phyloP scores from a whole-genome alignment of 2,329 filamentous ascomycete species.

The Erysiphe neolycopersici region DNA sequence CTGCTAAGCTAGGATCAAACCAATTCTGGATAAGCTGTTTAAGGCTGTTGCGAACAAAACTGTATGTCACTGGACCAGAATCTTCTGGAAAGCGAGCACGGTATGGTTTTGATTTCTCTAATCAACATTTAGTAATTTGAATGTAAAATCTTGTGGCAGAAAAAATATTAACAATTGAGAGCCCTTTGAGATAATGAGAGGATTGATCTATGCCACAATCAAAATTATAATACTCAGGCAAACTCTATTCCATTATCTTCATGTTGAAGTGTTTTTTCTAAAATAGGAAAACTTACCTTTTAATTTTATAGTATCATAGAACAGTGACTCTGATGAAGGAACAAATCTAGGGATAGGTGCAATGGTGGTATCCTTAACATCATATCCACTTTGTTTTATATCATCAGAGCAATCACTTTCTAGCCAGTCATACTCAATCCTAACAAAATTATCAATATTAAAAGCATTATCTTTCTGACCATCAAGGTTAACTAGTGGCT shows the following conservation, averaged over 20 bases:
- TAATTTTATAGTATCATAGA: slow-evolving; percentile 10
- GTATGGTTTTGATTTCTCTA: background rate
- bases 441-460: slow-evolving; percentile 17
- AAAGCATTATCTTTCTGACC: slow-evolving; percentile 22
- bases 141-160: no score
- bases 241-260: no score
- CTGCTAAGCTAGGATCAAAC: slow-evolving; percentile 27
- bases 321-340: slow-evolving; percentile 25
- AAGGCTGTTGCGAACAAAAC: slow-evolving; percentile 26
- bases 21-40: slow-evolving; percentile 25
- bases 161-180: no score
- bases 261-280: no score
- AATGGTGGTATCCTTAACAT: background rate
- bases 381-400: background rate
- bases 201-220: no score
- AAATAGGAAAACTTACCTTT: background rate
- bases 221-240: no score
- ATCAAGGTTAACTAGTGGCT: slow-evolving; percentile 17
- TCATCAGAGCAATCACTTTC: background rate
- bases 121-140: background rate
- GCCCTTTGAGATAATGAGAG: no score
- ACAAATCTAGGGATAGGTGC: slow-evolving; percentile 2
- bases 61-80: slow-evolving; percentile 7
- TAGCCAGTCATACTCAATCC: slow-evolving; percentile 5
- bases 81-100: slow-evolving; percentile 4